A percentile compares a stretch with the other conserved stretches of the same genome.
Conservation (phyloP, 2,329 filamentous ascomycete species). For the Keithomyces neogunnii region DNA sequence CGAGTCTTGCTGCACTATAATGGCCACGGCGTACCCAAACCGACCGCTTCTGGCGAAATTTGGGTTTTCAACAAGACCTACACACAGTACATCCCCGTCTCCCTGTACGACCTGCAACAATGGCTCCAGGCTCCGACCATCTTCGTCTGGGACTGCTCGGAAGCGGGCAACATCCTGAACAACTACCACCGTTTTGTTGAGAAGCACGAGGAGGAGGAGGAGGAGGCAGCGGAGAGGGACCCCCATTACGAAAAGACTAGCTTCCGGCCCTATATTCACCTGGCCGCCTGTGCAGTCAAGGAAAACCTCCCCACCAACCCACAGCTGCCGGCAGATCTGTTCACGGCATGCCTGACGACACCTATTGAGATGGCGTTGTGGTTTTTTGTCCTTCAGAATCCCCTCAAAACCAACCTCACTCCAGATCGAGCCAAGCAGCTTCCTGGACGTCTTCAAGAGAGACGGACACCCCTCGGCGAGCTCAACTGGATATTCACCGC, state of each 20-base stretch:
- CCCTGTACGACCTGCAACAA: conserved; percentile 85
- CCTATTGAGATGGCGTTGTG: conserved; percentile 96
- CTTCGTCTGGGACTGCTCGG: conserved; percentile 96
- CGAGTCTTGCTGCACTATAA: conserved; percentile 98
- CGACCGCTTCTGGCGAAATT: conserved; percentile 90
- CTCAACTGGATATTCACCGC: conserved; percentile 99
- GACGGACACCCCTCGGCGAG: conserved; percentile 87
- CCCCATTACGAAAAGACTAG: conserved; percentile 74
- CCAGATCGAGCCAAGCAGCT: conserved; percentile 82
- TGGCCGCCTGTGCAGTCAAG: conserved; percentile 83
- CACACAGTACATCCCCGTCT: conserved; percentile 96
- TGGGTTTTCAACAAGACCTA: conserved; percentile 99
- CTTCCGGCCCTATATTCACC: conserved; percentile 67
- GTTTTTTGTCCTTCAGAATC: conserved; percentile 94
- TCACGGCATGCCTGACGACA: conserved; percentile 91
- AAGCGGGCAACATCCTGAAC: conserved; percentile 88
- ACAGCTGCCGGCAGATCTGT: conserved; percentile 84
- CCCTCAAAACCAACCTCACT: conserved; percentile 57
- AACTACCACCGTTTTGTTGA: conserved; percentile 94
- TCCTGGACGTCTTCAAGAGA: conserved; percentile 83
- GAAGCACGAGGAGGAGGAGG: conserved; percentile 86
- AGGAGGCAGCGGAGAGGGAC: conserved; percentile 66
- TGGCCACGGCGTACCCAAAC: conserved; percentile 92
- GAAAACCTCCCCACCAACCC: conserved; percentile 95
- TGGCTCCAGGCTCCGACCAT: conserved; percentile 95